Conservation (phyloP, 2,329 filamentous ascomycete species). For the Calonectria pseudoturangicola region DNA sequence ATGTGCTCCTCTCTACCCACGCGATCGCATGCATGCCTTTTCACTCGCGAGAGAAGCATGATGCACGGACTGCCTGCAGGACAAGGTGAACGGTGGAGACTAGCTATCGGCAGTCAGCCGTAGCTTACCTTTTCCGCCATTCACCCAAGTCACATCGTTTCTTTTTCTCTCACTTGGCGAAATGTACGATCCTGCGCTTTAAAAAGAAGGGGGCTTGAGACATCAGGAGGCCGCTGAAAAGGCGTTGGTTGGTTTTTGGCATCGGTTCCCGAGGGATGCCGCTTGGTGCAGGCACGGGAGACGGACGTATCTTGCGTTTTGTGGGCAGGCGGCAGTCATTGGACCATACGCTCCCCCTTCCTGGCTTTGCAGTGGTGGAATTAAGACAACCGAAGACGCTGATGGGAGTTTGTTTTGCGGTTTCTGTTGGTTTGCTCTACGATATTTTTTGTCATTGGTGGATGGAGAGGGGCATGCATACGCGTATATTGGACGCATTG, state of each 20-base stretch:
- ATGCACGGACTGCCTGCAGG: conserved; percentile 20
- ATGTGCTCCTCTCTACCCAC: conserved; percentile 28
- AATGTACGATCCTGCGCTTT: conserved; percentile 27
- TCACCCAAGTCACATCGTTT: not conserved
- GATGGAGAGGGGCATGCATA: conserved; percentile 28
- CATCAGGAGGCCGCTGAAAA: conserved; percentile 13
- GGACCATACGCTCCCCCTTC: not conserved
- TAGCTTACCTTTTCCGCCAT: conserved; percentile 38
- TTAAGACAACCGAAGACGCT: conserved; percentile 13
- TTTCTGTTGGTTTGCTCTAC: conserved; percentile 31
- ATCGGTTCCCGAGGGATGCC: conserved; percentile 13
- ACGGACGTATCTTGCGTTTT: not conserved
- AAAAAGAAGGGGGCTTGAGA: conserved; percentile 21
- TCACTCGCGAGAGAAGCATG: conserved; percentile 21
- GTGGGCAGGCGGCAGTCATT: conserved; percentile 7
- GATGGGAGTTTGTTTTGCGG: conserved; percentile 25
- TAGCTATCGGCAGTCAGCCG: conserved; percentile 42
- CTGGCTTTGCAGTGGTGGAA: not conserved
- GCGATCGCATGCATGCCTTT: conserved; percentile 28
- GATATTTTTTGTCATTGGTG: conserved; percentile 31
- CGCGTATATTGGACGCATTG: conserved; percentile 26
- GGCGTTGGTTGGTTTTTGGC: conserved; percentile 19
- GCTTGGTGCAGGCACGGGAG: not conserved
- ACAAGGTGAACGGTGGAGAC: conserved; percentile 29
- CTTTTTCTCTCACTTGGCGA: conserved; percentile 12